Evolutionary conservation across 2,329 filamentous ascomycete species (phyloP).

Genomic region (Phialophora chinensis): DNA sequence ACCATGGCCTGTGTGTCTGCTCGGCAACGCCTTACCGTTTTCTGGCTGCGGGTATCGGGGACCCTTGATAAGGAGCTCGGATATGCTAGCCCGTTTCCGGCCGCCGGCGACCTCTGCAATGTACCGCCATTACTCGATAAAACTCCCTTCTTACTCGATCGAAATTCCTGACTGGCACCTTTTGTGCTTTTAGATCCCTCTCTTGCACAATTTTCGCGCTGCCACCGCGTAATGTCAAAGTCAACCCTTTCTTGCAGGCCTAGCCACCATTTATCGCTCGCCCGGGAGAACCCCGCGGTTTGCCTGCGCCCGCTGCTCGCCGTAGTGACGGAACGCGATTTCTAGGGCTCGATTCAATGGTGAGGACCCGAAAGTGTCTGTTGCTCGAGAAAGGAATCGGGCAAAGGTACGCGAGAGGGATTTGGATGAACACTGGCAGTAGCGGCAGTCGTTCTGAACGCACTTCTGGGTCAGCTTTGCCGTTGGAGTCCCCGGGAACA

Average conservation of each 20-base stretch:
- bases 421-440: not conserved
- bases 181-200: slow-evolving; percentile 11
- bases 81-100: slow-evolving; percentile 28
- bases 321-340: not conserved
- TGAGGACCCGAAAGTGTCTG: not conserved
- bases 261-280: not conserved
- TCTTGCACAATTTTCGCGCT: slow-evolving; percentile 13
- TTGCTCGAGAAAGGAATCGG: not conserved
- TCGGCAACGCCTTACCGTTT: slow-evolving; percentile 14
- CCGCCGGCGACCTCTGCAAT: slow-evolving; percentile 18
- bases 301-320: not conserved
- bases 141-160: slow-evolving; percentile 37
- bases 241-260: not conserved
- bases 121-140: slow-evolving; percentile 36
- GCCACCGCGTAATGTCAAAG: not conserved
- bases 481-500: too few species aligned
- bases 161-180: slow-evolving; percentile 35
- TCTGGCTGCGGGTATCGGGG: slow-evolving; percentile 22
- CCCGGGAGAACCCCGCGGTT: slow-evolving; percentile 10
- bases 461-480: not conserved
- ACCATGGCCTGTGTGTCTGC: slow-evolving; percentile 12
- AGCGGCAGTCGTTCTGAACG: not conserved
- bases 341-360: not conserved
- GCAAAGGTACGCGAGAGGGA: not conserved
- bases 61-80: slow-evolving; percentile 23